Conservation (phyloP, 73 alveolate species). For the Effrenium voratum region DNA sequence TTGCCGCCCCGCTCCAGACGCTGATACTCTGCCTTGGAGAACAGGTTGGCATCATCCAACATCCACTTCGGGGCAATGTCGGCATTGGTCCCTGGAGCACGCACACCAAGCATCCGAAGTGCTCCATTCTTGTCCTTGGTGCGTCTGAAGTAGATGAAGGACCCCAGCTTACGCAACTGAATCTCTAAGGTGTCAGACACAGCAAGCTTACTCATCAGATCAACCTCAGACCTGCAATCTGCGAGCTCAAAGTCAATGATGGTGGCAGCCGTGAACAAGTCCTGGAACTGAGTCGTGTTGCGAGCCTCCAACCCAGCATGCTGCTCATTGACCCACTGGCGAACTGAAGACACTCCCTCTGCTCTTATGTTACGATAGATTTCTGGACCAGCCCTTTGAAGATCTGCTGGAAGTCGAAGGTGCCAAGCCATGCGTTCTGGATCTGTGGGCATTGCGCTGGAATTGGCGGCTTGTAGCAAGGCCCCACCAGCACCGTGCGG, state of each 20-base stretch:
- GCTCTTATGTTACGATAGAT: not conserved
- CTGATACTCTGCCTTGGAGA: not conserved
- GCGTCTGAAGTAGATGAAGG: not conserved
- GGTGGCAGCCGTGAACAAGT: not conserved
- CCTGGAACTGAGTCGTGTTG: not conserved
- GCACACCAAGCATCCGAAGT: not conserved
- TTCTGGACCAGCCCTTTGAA: not conserved
- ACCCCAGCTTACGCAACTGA: not conserved
- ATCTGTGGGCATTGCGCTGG: not conserved
- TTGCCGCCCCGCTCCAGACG: not conserved
- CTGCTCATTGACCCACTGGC: not conserved
- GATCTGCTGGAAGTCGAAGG: not conserved
- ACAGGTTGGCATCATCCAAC: not conserved
- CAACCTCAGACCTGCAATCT: not conserved
- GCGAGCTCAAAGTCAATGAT: constrained; percentile 22
- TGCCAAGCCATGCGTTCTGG: not conserved
- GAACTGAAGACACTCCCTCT: not conserved
- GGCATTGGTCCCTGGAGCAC: constrained; percentile 3
- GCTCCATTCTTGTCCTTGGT: not conserved
- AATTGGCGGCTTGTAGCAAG: not conserved
- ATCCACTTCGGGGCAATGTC: constrained; percentile 35
- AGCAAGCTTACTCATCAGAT: not conserved
- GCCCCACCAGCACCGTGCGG: not conserved
- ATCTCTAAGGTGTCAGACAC: not conserved
- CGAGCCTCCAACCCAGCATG: not conserved